Evolutionary conservation across 768 basidiomycete genomes (phyloP).

Genomic region (Hericium coralloides): DNA sequence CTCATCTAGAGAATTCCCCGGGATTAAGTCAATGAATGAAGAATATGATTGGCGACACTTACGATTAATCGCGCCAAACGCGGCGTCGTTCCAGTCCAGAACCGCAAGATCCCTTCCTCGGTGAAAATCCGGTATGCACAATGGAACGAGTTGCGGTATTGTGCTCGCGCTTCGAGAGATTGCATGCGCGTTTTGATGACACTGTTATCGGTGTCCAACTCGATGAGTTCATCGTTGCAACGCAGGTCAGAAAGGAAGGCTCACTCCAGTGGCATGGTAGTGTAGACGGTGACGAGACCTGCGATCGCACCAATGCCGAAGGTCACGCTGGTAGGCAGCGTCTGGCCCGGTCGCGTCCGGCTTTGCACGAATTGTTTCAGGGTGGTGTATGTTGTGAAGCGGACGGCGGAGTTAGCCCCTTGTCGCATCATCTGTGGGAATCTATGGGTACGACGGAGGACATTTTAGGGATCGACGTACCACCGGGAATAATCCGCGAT

Average conservation of each 20-base stretch:
- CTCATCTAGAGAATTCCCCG: slow-evolving; percentile 46
- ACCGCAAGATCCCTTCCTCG: slow-evolving; percentile 85
- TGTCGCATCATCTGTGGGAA: slow-evolving; percentile 82
- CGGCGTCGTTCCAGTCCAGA: slow-evolving; percentile 97
- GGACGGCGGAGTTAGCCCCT: slow-evolving; percentile 93
- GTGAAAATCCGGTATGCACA: slow-evolving; percentile 92
- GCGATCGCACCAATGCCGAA: slow-evolving; percentile 93
- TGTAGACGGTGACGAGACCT: slow-evolving; percentile 90
- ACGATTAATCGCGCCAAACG: slow-evolving; percentile 78
- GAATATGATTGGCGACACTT: slow-evolving; percentile 21
- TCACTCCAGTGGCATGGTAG: slow-evolving; percentile 79
- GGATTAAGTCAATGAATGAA: background rate
- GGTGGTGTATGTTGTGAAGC: slow-evolving; percentile 92
- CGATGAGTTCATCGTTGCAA: background rate
- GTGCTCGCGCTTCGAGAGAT: slow-evolving; percentile 67
- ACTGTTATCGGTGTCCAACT: slow-evolving; percentile 28
- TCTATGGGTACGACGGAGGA: background rate
- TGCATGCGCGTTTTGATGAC: slow-evolving; percentile 99
- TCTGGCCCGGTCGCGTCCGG: slow-evolving; percentile 71
- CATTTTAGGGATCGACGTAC: slow-evolving; percentile 37
- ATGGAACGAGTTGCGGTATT: slow-evolving; percentile 92
- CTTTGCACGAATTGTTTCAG: slow-evolving; percentile 91
- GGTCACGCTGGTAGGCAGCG: slow-evolving; percentile 78
- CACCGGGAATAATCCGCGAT: slow-evolving; percentile 89
- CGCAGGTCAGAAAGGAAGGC: slow-evolving; percentile 12